Base-by-base conservation (phyloP, 352 stramenopile genomes). In the Hyaloperonospora brassicae region DNA sequence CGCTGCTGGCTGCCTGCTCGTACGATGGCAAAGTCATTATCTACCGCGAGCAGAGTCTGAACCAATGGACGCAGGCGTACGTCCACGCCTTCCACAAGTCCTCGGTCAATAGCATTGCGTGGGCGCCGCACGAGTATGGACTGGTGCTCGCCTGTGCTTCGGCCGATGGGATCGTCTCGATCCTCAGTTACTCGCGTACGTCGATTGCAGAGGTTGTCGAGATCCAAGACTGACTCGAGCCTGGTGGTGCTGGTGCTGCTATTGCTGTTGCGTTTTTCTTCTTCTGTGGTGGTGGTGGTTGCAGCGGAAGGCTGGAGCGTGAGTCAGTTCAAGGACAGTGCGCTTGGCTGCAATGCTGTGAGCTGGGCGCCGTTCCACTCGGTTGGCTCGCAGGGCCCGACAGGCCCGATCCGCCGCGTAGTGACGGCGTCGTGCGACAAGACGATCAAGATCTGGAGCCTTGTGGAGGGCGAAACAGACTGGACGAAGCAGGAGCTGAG, bases 21-120 rank as follows among this genome's bases (percentile, higher is more conserved):
- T 99, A 99, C 72, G 96, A 99, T 68, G 92, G 93, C 50, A 97
- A 95, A 48, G 95, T 99, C 2, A 89, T 98, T 54, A 96, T 99
- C 63, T 97, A 97, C 76, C 83, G 89, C 22, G 96, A 99, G 76
- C 83, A 89, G 56, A 84, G 85, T 42, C 72, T 93, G 34, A 91
- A 95, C 61, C 83, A 97, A 61, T 99, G 96, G 96, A 86, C 75
- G 40, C 66, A 96, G 45, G 75, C 98, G 22, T 96, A 98, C 67
- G 72, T 89, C 61, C 84, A 95, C 64, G 66, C 67, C 38, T 93
- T 93, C 62, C 83, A 94, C 69, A 75, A 96, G 43, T 77, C 81
- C 55, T 92, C 61, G 62, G 93, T 98, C 34, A 99, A 99, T 68
- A 81, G 80, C 22, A 90, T 99, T 39, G 76, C 86, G 23, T 99